Percentiles rank a stretch among this genome's conserved stretches.
Evolutionary conservation across 1,139 yeast genomes (phyloP).

Genomic region (Pichia sp.): DNA sequence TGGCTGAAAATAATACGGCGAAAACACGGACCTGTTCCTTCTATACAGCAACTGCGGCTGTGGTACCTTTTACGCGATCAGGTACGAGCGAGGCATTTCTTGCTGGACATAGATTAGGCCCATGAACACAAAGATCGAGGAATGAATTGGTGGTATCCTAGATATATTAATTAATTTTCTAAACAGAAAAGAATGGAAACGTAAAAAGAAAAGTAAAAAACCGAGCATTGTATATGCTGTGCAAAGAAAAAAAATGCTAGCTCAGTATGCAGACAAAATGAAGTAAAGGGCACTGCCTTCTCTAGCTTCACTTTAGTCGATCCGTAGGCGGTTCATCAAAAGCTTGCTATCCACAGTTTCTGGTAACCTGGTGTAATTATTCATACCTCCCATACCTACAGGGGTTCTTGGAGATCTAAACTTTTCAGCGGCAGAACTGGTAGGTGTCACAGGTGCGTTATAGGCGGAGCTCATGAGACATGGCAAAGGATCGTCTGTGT

Average conservation of each 20-base stretch:
- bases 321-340: slow-evolving; percentile 6
- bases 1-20: too few species aligned
- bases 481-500: background rate
- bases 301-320: background rate
- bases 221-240: background rate
- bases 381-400: background rate
- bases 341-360: slow-evolving; percentile 2
- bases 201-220: background rate
- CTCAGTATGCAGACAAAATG: background rate
- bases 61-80: too few species aligned
- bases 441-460: background rate
- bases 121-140: too few species aligned
- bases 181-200: background rate
- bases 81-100: too few species aligned
- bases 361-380: background rate
- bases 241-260: background rate
- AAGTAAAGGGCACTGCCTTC: background rate
- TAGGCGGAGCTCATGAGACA: background rate
- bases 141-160: background rate
- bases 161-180: background rate
- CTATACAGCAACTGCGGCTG: too few species aligned
- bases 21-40: too few species aligned
- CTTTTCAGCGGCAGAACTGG: background rate
- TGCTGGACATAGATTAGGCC: too few species aligned
- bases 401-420: background rate